A percentile compares a stretch with the other conserved stretches of the same genome.
phyloP scores from a whole-genome alignment of 23 red algal genomes.

The Gracilariopsis chorda region DNA sequence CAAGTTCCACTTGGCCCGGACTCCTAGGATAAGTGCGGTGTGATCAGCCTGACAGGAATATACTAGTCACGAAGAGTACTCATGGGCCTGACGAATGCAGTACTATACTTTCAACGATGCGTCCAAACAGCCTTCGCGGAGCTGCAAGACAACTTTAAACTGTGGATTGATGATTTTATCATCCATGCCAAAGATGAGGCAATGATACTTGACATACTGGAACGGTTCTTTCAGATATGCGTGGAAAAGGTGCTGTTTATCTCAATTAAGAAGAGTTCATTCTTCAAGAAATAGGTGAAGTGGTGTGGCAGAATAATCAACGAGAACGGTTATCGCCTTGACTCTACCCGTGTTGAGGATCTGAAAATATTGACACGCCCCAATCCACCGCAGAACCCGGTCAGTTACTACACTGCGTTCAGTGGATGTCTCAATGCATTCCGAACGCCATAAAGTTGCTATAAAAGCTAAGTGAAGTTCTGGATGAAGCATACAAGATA shows the following conservation, averaged over 20 bases:
- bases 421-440: too few species aligned
- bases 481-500: background rate
- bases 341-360: background rate
- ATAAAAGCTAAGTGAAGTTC: too few species aligned
- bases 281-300: background rate
- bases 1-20: background rate
- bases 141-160: background rate
- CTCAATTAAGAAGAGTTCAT: background rate
- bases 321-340: background rate
- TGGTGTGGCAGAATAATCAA: slow-evolving; percentile 6
- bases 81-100: background rate
- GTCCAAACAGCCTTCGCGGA: background rate
- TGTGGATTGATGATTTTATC: slow-evolving; percentile 31
- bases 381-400: background rate
- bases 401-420: too few species aligned
- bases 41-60: background rate
- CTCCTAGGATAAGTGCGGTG: background rate
- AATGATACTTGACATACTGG: background rate
- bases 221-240: background rate
- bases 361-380: background rate
- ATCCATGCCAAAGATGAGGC: background rate
- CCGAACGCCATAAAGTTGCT: too few species aligned
- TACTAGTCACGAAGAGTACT: background rate
- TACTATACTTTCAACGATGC: background rate
- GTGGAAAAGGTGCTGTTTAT: background rate